Evolutionary conservation across 2,329 filamentous ascomycete genomes (phyloP).

Genomic region (Talaromyces sp.): DNA sequence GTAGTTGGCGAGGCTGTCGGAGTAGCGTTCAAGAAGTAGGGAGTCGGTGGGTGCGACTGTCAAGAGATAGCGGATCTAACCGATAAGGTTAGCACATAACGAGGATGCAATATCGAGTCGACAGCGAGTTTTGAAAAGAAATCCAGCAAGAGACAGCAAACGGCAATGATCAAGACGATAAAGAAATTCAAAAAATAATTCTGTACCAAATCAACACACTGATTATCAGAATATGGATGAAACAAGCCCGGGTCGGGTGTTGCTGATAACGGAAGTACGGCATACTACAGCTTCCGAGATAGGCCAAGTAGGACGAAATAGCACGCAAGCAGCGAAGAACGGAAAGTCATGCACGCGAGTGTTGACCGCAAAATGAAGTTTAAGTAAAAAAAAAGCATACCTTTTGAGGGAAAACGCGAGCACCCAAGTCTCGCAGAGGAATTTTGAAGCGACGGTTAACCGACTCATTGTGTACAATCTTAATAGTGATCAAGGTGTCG

Average conservation of each 20-base stretch:
- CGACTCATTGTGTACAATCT: slow-evolving; percentile 71
- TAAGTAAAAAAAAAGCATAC: slow-evolving; percentile 53
- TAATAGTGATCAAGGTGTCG: slow-evolving; percentile 78
- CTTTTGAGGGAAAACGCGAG: slow-evolving; percentile 71
- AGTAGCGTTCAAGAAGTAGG: slow-evolving; percentile 83
- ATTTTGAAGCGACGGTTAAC: slow-evolving; percentile 78
- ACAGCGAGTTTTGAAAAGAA: neutral
- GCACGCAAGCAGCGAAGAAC: neutral
- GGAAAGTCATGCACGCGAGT: neutral
- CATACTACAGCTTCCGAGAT: neutral
- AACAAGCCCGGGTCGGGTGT: slow-evolving; percentile 20
- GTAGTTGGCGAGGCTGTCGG: slow-evolving; percentile 81
- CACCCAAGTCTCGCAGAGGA: slow-evolving; percentile 76
- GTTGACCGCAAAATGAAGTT: neutral
- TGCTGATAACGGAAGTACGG: slow-evolving; percentile 15
- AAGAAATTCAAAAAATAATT: neutral
- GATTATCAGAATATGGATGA: neutral
- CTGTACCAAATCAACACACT: neutral
- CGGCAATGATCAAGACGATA: neutral
- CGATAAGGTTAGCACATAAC: slow-evolving; percentile 5
- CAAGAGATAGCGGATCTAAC: slow-evolving; percentile 67
- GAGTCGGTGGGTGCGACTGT: slow-evolving; percentile 59
- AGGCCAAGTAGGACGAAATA: neutral
- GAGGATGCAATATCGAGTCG: neutral
- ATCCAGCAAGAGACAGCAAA: no score